Conservation (phyloP, 805 yeast genomes). For the Zygosaccharomyces kombuchaensis region DNA sequence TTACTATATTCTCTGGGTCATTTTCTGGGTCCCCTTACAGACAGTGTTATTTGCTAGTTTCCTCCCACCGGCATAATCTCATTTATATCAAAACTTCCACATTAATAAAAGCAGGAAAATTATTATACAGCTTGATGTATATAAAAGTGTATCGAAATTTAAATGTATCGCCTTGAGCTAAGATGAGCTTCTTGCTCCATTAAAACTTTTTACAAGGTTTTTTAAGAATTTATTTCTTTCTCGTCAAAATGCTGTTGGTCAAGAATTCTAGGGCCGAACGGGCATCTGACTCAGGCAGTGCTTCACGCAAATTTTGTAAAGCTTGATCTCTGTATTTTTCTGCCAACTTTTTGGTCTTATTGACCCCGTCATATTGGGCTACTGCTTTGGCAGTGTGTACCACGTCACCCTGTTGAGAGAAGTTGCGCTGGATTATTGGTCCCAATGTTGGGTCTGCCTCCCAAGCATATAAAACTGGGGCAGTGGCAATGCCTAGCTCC, state of each 20-base stretch:
- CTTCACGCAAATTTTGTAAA: conserved; percentile 55
- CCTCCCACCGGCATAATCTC: conserved; percentile 79
- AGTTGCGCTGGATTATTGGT: conserved; percentile 75
- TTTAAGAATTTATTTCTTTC: conserved; percentile 51
- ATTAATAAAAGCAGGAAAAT: neutral
- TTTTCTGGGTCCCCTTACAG: conserved; percentile 65
- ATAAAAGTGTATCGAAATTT: conserved; percentile 1
- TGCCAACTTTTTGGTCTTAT: conserved; percentile 71
- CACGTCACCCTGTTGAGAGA: conserved; percentile 75
- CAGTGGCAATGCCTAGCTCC: conserved; percentile 91
- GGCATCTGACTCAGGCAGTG: conserved; percentile 83
- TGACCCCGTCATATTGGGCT: conserved; percentile 64
- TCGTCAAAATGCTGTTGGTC: conserved; percentile 76
- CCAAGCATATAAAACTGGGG: conserved; percentile 96
- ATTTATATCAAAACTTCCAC: neutral
- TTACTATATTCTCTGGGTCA: conserved; percentile 44
- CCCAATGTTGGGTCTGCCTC: conserved; percentile 80
- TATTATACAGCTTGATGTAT: neutral
- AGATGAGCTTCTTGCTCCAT: neutral
- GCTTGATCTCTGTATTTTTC: conserved; percentile 74
- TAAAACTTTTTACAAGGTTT: conserved; percentile 10
- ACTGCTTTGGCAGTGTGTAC: conserved; percentile 78
- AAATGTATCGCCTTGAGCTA: neutral
- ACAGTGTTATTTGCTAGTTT: conserved; percentile 73
- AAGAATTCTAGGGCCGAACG: conserved; percentile 81